These are phyloP conservation scores for Candida pseudofarinosa DNA, from an alignment of 805 yeast genomes.

Conservation along the genomic window DNA sequence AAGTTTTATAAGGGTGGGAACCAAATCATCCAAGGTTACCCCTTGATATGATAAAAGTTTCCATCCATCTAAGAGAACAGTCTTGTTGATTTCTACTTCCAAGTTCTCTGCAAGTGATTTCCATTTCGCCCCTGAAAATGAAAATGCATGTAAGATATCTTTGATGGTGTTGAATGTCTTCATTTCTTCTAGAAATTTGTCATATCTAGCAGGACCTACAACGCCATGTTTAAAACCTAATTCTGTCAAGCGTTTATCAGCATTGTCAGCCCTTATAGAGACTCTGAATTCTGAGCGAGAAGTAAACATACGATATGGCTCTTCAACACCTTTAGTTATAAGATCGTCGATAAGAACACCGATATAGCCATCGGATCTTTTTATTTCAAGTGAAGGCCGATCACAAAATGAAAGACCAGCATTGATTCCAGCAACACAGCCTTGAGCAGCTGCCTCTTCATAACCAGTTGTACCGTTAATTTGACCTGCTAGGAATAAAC, in stretches of 20 bases:
- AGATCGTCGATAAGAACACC: constrained; percentile 94
- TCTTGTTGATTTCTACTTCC: constrained; percentile 45
- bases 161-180: constrained; percentile 41
- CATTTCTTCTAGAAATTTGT: constrained; percentile 41
- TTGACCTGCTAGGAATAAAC: constrained; percentile 90
- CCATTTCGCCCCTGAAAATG: constrained; percentile 64
- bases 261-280: constrained; percentile 89
- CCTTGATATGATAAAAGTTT: constrained; percentile 62
- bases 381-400: constrained; percentile 47
- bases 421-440: constrained; percentile 90
- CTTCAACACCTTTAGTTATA: constrained; percentile 91
- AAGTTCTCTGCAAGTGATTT: constrained; percentile 40
- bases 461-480: constrained; percentile 98
- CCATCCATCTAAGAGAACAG: constrained; percentile 51
- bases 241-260: constrained; percentile 78
- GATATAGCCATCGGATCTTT: constrained; percentile 80
- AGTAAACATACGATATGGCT: constrained; percentile 97
- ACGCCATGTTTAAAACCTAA: constrained; percentile 65
- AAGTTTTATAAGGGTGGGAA: constrained; percentile 19
- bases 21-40: constrained; percentile 22
- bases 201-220: constrained; percentile 58
- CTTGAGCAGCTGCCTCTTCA: constrained; percentile 98
- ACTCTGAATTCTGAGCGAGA: constrained; percentile 92
- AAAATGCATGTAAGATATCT: constrained; percentile 40
- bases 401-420: constrained; percentile 63